phyloP scores from a whole-genome alignment of 192 early-diverging fungal genomes.

The Lobosporangium transversale region DNA sequence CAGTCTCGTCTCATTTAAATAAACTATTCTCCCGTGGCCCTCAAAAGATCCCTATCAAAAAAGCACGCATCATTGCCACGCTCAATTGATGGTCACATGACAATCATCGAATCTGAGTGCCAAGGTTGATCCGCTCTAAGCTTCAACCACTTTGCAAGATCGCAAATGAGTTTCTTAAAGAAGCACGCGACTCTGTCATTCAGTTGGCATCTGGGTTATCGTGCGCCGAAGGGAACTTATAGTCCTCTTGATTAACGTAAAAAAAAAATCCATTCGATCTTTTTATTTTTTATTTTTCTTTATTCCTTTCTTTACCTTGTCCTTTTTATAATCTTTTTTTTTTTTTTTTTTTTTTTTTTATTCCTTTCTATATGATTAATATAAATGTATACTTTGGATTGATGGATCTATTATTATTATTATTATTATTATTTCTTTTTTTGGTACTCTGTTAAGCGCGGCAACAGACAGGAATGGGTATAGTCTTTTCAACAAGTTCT shows the following conservation, averaged over 20 bases:
- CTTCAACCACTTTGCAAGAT: conserved; percentile 51
- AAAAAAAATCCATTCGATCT: background rate
- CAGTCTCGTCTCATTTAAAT: too few species aligned
- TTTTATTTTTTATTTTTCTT: background rate
- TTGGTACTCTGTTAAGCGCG: conserved; percentile 4
- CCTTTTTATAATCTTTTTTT: background rate
- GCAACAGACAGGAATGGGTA: conserved; percentile 34
- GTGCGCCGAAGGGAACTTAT: conserved; percentile 52
- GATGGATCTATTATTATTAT: too few species aligned
- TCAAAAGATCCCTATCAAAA: conserved; percentile 26
- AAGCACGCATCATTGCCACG: conserved; percentile 53
- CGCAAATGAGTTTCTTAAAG: conserved; percentile 38
- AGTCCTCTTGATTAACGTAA: conserved; percentile 18
- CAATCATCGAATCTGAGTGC: conserved; percentile 52
- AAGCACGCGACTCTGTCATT: conserved; percentile 52
- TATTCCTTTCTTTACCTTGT: background rate
- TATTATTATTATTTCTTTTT: background rate
- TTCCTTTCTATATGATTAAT: background rate
- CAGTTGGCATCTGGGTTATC: conserved; percentile 46
- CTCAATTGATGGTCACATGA: conserved; percentile 49
- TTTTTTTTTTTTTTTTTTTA: background rate
- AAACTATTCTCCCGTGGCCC: background rate
- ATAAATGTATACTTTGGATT: conserved; percentile 1
- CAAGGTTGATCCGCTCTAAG: conserved; percentile 37
- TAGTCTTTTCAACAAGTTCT: conserved; percentile 6